A percentile compares a stretch with the other conserved stretches of the same genome.
phyloP scores from a whole-genome alignment of 352 stramenopile genomes.

The Globisporangium acanthophoron region DNA sequence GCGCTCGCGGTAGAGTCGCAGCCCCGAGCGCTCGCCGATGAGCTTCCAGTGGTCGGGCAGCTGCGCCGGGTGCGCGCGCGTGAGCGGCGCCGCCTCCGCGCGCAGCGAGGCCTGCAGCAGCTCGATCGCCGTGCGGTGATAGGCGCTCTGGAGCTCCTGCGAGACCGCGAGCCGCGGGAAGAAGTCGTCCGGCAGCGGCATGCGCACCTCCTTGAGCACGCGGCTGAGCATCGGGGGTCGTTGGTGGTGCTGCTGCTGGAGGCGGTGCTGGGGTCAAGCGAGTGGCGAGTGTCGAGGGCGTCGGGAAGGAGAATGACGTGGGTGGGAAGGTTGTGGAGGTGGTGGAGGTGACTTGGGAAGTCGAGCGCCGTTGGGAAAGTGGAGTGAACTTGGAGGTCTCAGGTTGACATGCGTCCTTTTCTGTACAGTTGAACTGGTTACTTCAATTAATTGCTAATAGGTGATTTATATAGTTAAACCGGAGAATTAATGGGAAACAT shows the following conservation, averaged over 20 bases:
- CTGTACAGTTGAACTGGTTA: not conserved
- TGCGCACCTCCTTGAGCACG: conserved; percentile 55
- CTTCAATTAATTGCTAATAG: not conserved
- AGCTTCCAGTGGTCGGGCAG: conserved; percentile 55
- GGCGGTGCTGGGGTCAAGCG: not conserved
- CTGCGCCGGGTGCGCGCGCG: conserved; percentile 45
- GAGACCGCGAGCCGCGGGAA: conserved; percentile 44
- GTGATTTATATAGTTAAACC: not conserved
- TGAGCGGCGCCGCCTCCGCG: conserved; percentile 30
- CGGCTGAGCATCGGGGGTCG: conserved; percentile 33
- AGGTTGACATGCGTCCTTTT: not conserved
- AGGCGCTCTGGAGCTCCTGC: conserved; percentile 23
- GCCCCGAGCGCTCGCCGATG: conserved; percentile 37
- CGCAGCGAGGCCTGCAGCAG: conserved; percentile 37
- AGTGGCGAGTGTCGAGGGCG: not conserved
- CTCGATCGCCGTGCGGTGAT: conserved; percentile 26
- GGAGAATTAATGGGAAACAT: not conserved
- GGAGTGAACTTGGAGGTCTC: too few species aligned
- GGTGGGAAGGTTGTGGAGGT: not conserved
- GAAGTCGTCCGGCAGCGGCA: conserved; percentile 64
- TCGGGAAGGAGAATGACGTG: not conserved
- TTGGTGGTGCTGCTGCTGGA: not conserved
- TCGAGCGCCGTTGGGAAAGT: not conserved
- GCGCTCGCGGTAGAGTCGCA: conserved; percentile 57
- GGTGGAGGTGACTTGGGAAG: too few species aligned